Evolutionary conservation across 352 stramenopile genomes (phyloP).

Genomic region (Globisporangium carolinianum): DNA sequence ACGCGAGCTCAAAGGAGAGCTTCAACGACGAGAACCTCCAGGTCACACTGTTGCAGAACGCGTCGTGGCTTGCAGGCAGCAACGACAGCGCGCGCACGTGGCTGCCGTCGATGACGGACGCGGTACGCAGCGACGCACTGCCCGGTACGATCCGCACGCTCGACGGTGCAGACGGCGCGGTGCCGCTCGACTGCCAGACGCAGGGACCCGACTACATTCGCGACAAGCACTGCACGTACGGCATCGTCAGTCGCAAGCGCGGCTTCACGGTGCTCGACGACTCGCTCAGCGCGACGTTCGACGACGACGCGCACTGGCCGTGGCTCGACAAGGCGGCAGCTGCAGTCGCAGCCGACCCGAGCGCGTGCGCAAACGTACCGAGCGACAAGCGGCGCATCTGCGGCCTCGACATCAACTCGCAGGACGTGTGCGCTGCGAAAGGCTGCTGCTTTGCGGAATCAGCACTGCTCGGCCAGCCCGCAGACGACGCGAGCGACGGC

Average conservation of each 20-base stretch:
- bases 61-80: background rate
- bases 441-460: constrained; percentile 22
- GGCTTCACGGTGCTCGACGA: constrained; percentile 34
- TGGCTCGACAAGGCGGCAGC: constrained; percentile 14
- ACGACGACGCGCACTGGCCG: constrained; percentile 18
- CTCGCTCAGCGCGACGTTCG: constrained; percentile 16
- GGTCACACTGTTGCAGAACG: constrained; percentile 9
- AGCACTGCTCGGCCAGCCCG: constrained; percentile 1
- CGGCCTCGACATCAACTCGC: constrained; percentile 14
- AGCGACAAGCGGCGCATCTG: constrained; percentile 17
- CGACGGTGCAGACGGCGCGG: constrained; percentile 21
- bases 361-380: constrained; percentile 11
- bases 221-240: constrained; percentile 33
- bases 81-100: constrained; percentile 5
- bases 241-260: constrained; percentile 23
- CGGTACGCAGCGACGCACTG: constrained; percentile 13
- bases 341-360: background rate
- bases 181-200: constrained; percentile 22
- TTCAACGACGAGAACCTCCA: constrained; percentile 24
- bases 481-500: constrained; percentile 3
- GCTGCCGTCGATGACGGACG: constrained; percentile 18
- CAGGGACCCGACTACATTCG: constrained; percentile 21
- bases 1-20: constrained; percentile 11
- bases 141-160: constrained; percentile 34
- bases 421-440: constrained; percentile 15